A percentile compares a stretch with the other conserved stretches of the same genome.
Conservation (phyloP, 2,329 filamentous ascomycete species). For the Dactylellina drechsleri region DNA sequence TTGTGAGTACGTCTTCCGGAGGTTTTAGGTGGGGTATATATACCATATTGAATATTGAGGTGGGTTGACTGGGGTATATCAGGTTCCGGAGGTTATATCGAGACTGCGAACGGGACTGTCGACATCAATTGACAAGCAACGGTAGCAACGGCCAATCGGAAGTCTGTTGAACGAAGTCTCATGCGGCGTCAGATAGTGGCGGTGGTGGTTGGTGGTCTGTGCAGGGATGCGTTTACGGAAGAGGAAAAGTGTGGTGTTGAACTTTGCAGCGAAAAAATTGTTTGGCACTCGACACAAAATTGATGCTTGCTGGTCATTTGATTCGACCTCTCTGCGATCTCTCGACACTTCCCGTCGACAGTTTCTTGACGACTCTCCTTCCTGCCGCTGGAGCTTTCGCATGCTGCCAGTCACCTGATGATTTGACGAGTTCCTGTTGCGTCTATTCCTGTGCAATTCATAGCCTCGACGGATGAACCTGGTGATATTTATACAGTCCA, state of each 20-base stretch:
- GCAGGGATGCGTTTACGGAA: slow-evolving; percentile 20
- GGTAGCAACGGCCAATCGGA: slow-evolving; percentile 27
- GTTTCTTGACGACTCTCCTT: slow-evolving; percentile 11
- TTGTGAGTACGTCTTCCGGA: slow-evolving; percentile 15
- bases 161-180: slow-evolving; percentile 5
- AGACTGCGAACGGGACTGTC: slow-evolving; percentile 13
- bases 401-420: slow-evolving; percentile 30
- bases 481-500: slow-evolving; percentile 25
- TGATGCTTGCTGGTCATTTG: slow-evolving; percentile 5
- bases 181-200: background rate
- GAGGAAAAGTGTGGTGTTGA: slow-evolving; percentile 44
- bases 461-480: slow-evolving; percentile 34
- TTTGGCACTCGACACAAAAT: slow-evolving; percentile 44
- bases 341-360: slow-evolving; percentile 2
- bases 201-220: slow-evolving; percentile 5
- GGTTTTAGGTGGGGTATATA: background rate
- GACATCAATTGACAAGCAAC: slow-evolving; percentile 21
- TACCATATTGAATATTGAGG: slow-evolving; percentile 54
- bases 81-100: slow-evolving; percentile 11
- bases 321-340: slow-evolving; percentile 6
- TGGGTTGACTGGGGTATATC: slow-evolving; percentile 9
- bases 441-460: slow-evolving; percentile 10
- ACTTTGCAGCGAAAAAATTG: slow-evolving; percentile 50
- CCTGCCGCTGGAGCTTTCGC: slow-evolving; percentile 11
- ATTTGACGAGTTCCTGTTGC: slow-evolving; percentile 19